Base-by-base conservation (phyloP, 78 protist genomes). In the Cavenderia fasciculata region DNA sequence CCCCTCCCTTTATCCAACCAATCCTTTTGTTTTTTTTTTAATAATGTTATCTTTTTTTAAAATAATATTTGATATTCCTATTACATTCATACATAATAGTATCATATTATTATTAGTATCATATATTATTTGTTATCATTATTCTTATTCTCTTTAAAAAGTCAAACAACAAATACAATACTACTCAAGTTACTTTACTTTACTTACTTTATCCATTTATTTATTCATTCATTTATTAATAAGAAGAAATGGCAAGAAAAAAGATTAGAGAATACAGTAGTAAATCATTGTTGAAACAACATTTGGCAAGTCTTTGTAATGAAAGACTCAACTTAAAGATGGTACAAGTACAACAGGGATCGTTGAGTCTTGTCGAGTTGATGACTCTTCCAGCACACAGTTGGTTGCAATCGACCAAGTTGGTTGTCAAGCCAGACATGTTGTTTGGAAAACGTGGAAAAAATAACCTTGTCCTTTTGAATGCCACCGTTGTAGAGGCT, bases 341-440 rank as follows among this genome's bases (percentile, higher is more conserved):
- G 63, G 49, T 85, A 23, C 94, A 74, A 73, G 75, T 66, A 6
- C 68, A 65, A 56, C 76, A 54, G 10, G 61, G 21, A 1, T 41
- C 74, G 41, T 66, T 66, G 25, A 38, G 52, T 31, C 31, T 56
- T 27, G 10, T 77, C 29, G 78, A 82, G 52, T 21, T 68, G 29
- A 19, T 66, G 1, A 41, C 34, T 27, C 34, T 38, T 29, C 29
- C 25, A 18, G 31, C 46, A 34, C 56, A 94, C 49, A 47, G 75
- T 18, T 94, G 95, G 95, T 62, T 94, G 27, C 23, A 8, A 1
- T 36, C 33, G 23, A 33, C 49, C 8, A 82, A 89, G 51, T 78
- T 94, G 38, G 98, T 96, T 18, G 98, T 82, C 33, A 96, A 96
- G 71, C 98, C 98, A 6, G 98, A 96, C 69, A 68, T 68, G 95